phyloP scores from a whole-genome alignment of 2,329 filamentous ascomycete genomes.

The Beauveria brongniartii region DNA sequence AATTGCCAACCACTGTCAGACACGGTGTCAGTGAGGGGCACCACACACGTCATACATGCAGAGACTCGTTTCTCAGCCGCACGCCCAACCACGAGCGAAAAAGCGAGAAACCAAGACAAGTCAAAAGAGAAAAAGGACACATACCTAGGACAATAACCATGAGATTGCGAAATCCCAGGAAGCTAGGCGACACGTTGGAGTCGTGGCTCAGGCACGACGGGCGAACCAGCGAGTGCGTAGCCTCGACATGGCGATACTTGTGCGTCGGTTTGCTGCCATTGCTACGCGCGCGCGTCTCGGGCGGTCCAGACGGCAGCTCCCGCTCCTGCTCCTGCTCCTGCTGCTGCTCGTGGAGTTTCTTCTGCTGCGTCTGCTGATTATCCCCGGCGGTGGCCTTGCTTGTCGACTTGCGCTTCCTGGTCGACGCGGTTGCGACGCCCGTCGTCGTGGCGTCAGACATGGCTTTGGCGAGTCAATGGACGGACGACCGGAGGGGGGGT shows the following conservation, averaged over 20 bases:
- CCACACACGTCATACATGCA: conserved; percentile 5
- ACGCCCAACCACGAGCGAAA: neutral
- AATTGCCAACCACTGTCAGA: conserved; percentile 72
- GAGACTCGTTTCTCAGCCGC: neutral
- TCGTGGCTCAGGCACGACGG: conserved; percentile 85
- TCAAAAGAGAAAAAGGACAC: conserved; percentile 16
- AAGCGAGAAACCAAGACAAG: neutral
- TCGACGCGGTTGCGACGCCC: conserved; percentile 21
- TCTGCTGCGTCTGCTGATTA: neutral
- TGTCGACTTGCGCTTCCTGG: conserved; percentile 10
- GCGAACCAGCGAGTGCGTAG: conserved; percentile 64
- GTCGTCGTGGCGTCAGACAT: conserved; percentile 30
- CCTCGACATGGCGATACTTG: conserved; percentile 89
- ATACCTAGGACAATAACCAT: conserved; percentile 88
- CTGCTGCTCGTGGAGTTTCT: conserved; percentile 18
- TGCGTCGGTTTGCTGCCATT: conserved; percentile 21
- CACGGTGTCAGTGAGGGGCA: conserved; percentile 15
- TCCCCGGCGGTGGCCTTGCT: conserved; percentile 7
- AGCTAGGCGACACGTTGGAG: conserved; percentile 65
- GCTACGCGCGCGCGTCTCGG: conserved; percentile 15
- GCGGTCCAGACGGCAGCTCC: conserved; percentile 14
- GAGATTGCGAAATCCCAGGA: conserved; percentile 88
- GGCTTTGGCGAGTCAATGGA: neutral
- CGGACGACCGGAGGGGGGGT: neutral
- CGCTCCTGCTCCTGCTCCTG: conserved; percentile 16